Conservation (phyloP, 495 filamentous ascomycete genomes). For the Trypethelium eluteriae region DNA sequence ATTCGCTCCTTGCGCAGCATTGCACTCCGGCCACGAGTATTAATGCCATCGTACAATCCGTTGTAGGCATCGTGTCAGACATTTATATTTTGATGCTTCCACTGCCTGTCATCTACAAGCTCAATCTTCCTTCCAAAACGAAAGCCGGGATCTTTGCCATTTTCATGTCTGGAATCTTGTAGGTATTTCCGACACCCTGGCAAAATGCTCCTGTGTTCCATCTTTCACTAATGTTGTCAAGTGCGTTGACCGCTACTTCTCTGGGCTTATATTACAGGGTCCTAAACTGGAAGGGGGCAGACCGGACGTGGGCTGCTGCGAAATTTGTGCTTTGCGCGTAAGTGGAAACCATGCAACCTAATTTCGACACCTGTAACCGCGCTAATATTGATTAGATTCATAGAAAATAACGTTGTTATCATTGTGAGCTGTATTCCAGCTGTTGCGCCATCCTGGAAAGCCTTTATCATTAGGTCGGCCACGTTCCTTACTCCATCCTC, state of each 20-base stretch:
- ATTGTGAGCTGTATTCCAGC: background rate
- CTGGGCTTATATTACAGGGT: conserved; percentile 1
- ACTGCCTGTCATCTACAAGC: conserved; percentile 2
- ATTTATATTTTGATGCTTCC: conserved; percentile 4
- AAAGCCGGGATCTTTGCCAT: conserved; percentile 5
- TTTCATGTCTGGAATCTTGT: conserved; percentile 2
- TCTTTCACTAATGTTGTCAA: background rate
- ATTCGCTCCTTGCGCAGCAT: background rate
- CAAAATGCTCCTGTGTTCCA: background rate
- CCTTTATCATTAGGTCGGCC: background rate
- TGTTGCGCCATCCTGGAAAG: background rate
- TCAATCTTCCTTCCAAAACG: conserved; percentile 1
- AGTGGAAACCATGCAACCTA: background rate
- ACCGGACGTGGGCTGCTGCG: background rate
- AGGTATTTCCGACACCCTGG: background rate
- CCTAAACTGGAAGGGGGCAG: background rate
- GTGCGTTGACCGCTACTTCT: background rate
- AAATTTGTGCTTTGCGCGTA: conserved; percentile 7
- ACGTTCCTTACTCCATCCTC: background rate
- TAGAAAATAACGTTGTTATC: conserved; percentile 1
- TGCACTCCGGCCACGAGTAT: background rate
- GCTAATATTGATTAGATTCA: background rate
- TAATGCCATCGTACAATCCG: background rate
- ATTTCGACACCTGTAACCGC: background rate
- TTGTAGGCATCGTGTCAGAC: background rate